Evolutionary conservation across 1,284 basidiomycete species (phyloP), one percentile per base, ranked within the genome.

Genomic region (Meripilus lineatus): DNA sequence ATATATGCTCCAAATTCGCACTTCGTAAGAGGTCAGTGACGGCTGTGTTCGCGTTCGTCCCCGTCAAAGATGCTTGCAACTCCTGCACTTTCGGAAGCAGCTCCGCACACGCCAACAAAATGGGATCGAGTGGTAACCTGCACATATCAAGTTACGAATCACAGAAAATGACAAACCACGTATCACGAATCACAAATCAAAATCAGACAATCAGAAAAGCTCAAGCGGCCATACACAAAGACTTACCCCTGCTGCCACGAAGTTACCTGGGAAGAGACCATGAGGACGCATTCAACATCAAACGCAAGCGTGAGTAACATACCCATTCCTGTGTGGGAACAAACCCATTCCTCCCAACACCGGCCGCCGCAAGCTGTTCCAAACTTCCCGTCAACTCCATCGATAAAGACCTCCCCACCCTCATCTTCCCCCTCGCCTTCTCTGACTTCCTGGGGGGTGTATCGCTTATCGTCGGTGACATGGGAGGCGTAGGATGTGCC

Each of bases 251-350:
- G 83, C 50, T 90, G 84, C 89, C 89, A 92, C 1, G 88, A 90
- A 28, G 84, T 79, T 4, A 90, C 84, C 83, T 85, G 39, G 32
- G 30, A 45, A 43, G 37, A 40, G 21, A 26, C 42, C n/a, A n/a
- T n/a, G n/a, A 1, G 34, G 14, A 23, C 5, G 22, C 15, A 17
- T 18, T 15, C 21, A 20, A 23, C 8, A 36, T 18, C 15, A 18
- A 10, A 26, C 20, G 15, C 21, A 40, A 14, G 28, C 21, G 11
- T 21, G 42, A 34, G 34, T 58, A 50, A 68, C 81, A 61, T 47
- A 91, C 91, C 92, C 93, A 97, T 77, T 91, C 90, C 60, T 95
- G 89, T 2, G 91, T 94, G 5, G 93, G 92, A 3, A 93, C 74
- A 63, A 95, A 97, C 1, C 91, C 90, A 59, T 90, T 93, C 49